Base-by-base conservation (phyloP, 495 filamentous ascomycete species). In the Neurospora sp. region DNA sequence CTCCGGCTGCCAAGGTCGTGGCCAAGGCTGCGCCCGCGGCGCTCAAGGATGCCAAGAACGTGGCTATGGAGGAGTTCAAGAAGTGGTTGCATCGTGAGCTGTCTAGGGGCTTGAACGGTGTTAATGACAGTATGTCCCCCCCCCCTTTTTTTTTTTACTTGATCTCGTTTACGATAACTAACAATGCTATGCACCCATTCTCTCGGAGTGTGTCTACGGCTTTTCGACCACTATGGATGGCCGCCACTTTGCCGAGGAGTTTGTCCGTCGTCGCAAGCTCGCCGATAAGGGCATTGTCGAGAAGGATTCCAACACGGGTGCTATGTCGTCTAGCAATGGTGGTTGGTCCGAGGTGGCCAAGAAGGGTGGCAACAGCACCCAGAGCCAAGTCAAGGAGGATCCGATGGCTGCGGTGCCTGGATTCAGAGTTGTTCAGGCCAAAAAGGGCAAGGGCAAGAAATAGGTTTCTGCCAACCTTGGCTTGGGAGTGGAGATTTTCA, bases 321-420 rank as follows among this genome's bases (percentile, higher is more conserved):
- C 77, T 69, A 84, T 84, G 27, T 81, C 79, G 35, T 83, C 85
- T 47, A 80, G 77, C 22, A 86, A 82, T 70, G 91, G 93, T 71
- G 96, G 96, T 37, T 98, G 96, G 96, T 97, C 88, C 77, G 96
- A 98, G 83, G 96, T 99, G 75, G 96, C 96, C 9, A 98, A 98
- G 89, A 97, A 97, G 87, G 86, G 85, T 75, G 81, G 80, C 69
- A 79, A 73, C 39, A 77, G 27, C 27, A 42, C 7, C 20, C 53
- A 31, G 44, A 47, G 53, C 27, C 27, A 78, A 20, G 75, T 80
- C 41, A 82, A 81, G 73, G 83, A 87, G 39, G 86, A 87, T n/a
- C 77, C 80, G 81, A 85, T 65, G 53, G 53, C 53, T 4, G 53
- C 73, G 86, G 83, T 78, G 41, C 83, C 89, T 10, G 88, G 88